Evolutionary conservation across 805 yeast genomes (phyloP).

Genomic region (Starmerella bacillaris): DNA sequence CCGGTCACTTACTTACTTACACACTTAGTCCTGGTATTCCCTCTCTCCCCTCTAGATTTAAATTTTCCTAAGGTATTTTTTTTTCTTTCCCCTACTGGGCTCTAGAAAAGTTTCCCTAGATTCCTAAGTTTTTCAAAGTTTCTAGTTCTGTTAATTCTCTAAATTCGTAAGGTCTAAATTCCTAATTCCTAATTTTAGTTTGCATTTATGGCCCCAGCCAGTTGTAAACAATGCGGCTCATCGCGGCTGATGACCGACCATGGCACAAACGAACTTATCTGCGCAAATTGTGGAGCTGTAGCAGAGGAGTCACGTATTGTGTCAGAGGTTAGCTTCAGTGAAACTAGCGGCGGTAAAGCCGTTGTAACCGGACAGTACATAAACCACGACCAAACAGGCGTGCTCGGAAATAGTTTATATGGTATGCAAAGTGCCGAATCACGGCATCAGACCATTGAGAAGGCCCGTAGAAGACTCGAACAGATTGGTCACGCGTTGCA

Average conservation of each 20-base stretch:
- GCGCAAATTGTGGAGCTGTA: slow-evolving; percentile 72
- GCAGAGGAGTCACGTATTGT: slow-evolving; percentile 87
- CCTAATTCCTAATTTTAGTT: no score
- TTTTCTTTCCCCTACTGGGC: no score
- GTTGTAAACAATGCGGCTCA: slow-evolving; percentile 14
- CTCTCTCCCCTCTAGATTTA: no score
- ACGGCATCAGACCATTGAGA: slow-evolving; percentile 72
- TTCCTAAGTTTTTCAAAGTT: no score
- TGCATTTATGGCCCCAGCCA: no score
- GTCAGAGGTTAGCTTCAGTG: slow-evolving; percentile 87
- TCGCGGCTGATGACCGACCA: slow-evolving; percentile 13
- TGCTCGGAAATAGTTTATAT: slow-evolving; percentile 44
- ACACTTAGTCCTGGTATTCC: no score
- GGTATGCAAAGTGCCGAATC: slow-evolving; percentile 37
- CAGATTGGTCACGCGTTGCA: slow-evolving; percentile 61
- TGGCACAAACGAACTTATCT: slow-evolving; percentile 40
- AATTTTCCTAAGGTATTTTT: no score
- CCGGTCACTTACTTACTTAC: no score
- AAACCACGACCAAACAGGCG: slow-evolving; percentile 64
- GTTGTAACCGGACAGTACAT: slow-evolving; percentile 89
- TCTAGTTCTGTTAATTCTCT: no score
- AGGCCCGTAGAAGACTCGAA: slow-evolving; percentile 62
- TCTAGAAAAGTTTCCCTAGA: no score
- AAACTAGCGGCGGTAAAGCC: slow-evolving; percentile 83
- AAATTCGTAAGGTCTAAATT: no score